Evolutionary conservation across 192 early-diverging fungal species (phyloP).

Genomic region (Entrophospora sp.): DNA sequence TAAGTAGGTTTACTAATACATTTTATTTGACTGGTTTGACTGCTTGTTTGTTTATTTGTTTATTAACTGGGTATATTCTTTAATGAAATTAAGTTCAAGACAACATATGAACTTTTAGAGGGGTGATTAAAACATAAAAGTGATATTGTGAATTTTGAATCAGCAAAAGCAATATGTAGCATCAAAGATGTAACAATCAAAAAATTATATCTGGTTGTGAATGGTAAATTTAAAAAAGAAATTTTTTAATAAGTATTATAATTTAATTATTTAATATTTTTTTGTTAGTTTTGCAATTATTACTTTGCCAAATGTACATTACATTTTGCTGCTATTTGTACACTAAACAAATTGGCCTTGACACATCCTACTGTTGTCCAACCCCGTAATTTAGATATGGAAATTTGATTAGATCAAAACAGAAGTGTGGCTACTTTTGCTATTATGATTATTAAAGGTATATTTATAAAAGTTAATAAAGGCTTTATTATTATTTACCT

Average conservation of each 20-base stretch:
- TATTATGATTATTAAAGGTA: constrained; percentile 90
- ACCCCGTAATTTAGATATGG: constrained; percentile 98
- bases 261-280: no score
- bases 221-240: constrained; percentile 37
- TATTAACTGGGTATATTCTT: no score
- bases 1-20: no score
- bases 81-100: constrained; percentile 30
- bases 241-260: not conserved
- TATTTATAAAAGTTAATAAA: constrained; percentile 2
- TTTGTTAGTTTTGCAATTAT: constrained; percentile 76
- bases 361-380: constrained; percentile 83
- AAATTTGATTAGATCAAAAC: constrained; percentile 94
- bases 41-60: no score
- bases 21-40: no score
- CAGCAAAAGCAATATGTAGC: constrained; percentile 92
- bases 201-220: constrained; percentile 88
- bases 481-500: no score
- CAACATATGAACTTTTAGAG: constrained; percentile 77
- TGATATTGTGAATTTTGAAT: constrained; percentile 97
- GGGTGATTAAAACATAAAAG: constrained; percentile 88
- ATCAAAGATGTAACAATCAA: constrained; percentile 73
- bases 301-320: constrained; percentile 89
- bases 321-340: constrained; percentile 95
- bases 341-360: constrained; percentile 86
- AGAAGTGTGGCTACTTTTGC: constrained; percentile 97